Conservation (phyloP, 495 filamentous ascomycete genomes). For the Aspergillus sclerotiicarbonarius region DNA sequence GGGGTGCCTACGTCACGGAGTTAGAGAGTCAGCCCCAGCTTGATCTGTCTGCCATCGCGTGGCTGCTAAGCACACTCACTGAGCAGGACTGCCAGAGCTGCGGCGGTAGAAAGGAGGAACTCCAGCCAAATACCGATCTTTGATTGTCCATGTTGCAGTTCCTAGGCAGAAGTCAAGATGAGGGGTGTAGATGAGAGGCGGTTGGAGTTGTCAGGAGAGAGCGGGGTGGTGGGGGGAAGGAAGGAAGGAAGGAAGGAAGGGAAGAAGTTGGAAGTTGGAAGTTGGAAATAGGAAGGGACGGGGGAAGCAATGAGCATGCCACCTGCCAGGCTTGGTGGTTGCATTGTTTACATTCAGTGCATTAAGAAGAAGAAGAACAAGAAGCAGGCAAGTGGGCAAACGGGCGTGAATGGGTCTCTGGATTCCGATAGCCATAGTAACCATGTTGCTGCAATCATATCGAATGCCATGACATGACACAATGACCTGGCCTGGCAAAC, state of each 20-base stretch:
- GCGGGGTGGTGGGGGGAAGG: neutral
- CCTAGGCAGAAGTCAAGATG: neutral
- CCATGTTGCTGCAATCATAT: neutral
- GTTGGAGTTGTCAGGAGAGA: neutral
- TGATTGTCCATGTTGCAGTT: neutral
- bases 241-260: neutral
- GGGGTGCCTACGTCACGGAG: neutral
- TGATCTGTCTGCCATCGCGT: neutral
- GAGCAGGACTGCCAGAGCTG: neutral
- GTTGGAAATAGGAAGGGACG: too few relatives aligned
- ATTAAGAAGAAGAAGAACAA: too few relatives aligned
- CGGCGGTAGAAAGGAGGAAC: neutral
- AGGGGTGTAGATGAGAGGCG: neutral
- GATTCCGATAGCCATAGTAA: too few relatives aligned
- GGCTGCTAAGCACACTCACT: neutral
- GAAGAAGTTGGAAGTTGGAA: neutral
- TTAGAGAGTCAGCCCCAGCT: neutral
- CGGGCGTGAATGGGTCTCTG: too few relatives aligned
- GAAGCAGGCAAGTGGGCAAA: too few relatives aligned
- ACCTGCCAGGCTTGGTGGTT: too few relatives aligned
- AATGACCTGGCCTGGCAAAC: neutral
- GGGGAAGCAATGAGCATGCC: too few relatives aligned
- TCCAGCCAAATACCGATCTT: neutral
- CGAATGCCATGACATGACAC: neutral
- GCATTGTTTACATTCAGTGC: too few relatives aligned